phyloP scores from a whole-genome alignment of 129 eudicot genomes.

The sunflower (Helianthus annuus) region DNA sequence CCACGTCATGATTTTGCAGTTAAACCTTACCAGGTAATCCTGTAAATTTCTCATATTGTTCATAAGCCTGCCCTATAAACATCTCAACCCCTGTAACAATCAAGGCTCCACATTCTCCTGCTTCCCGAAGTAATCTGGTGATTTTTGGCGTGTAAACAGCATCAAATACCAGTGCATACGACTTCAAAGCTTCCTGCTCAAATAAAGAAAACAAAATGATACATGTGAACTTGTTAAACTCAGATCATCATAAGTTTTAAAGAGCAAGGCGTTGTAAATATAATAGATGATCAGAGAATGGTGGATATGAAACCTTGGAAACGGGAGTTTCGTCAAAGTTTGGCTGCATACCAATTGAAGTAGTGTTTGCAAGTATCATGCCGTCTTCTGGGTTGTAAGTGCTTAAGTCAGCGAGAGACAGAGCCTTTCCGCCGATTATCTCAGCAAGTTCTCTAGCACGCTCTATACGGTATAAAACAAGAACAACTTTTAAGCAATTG shows the following conservation, averaged over 20 bases:
- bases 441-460: constrained; percentile 81
- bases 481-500: not conserved
- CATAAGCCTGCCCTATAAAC: constrained; percentile 95
- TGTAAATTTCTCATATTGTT: constrained; percentile 92
- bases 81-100: constrained; percentile 84
- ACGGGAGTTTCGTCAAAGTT: constrained; percentile 78
- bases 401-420: constrained; percentile 64
- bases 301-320: constrained; percentile 60
- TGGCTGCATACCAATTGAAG: constrained; percentile 97
- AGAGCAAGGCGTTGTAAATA: not conserved
- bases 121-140: constrained; percentile 82
- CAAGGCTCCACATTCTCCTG: constrained; percentile 75
- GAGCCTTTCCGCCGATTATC: constrained; percentile 72
- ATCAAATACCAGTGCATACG: constrained; percentile 81
- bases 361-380: constrained; percentile 92
- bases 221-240: not conserved
- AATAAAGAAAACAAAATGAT: not conserved
- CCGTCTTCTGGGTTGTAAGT: constrained; percentile 68
- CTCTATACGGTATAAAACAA: constrained; percentile 40
- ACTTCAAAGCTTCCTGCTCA: constrained; percentile 72
- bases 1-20: not conserved
- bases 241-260: not conserved
- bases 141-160: constrained; percentile 93
- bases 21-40: constrained; percentile 75
- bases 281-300: constrained; percentile 1